phyloP scores from a whole-genome alignment of 768 basidiomycete species.

The Psilocybe cubensis region DNA sequence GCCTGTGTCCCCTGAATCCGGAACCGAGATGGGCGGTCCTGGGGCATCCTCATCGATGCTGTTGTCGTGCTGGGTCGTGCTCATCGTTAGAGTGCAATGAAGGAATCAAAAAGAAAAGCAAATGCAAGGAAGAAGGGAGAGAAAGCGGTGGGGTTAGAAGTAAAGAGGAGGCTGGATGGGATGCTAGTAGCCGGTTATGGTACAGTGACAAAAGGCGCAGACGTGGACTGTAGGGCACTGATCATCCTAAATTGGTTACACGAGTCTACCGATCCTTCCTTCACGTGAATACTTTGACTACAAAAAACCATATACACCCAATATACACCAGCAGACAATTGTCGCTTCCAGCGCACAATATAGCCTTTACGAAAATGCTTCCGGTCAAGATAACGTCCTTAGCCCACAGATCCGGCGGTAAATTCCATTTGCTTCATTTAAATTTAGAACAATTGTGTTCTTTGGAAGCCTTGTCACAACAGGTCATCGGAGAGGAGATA shows the following conservation, averaged over 20 bases:
- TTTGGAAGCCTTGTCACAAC: neutral
- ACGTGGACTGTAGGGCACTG: slow-evolving; percentile 12
- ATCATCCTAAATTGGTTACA: slow-evolving; percentile 12
- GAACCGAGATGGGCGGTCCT: slow-evolving; percentile 64
- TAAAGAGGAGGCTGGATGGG: slow-evolving; percentile 3
- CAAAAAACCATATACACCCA: no score
- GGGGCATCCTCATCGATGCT: slow-evolving; percentile 51
- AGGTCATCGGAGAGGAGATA: neutral
- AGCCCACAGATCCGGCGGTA: neutral
- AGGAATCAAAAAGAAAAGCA: neutral
- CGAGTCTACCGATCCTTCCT: neutral
- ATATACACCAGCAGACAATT: no score
- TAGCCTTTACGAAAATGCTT: neutral
- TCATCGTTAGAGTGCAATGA: slow-evolving; percentile 7
- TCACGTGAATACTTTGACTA: slow-evolving; percentile 11
- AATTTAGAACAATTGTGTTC: neutral
- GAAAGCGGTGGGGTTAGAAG: neutral
- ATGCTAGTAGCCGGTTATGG: slow-evolving; percentile 3
- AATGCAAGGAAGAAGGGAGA: slow-evolving; percentile 3
- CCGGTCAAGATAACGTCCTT: neutral
- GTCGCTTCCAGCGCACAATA: no score
- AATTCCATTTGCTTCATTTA: neutral
- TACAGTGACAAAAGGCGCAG: slow-evolving; percentile 13
- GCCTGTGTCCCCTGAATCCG: slow-evolving; percentile 69
- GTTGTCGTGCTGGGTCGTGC: slow-evolving; percentile 12